Evolutionary conservation across 2,329 filamentous ascomycete species (phyloP), one percentile per base, ranked within the genome.

Genomic region (Periglandula ipomoeae): DNA sequence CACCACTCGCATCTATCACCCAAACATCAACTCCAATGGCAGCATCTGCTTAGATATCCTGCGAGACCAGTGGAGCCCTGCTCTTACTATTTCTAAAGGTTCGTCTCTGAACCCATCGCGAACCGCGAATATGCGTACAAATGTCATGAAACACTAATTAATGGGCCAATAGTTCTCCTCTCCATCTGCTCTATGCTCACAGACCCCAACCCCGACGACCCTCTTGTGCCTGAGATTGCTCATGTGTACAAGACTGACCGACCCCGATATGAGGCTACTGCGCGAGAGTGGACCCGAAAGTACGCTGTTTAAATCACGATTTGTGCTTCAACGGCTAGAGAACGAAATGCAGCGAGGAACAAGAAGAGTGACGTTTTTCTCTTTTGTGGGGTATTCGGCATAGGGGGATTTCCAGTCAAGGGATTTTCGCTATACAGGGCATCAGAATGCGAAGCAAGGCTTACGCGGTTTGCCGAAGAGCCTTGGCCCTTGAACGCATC

Each of bases 151-250:
- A 30, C n/a, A n/a, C 50, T 56, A 47, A 49, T 51, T 37, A 43
- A 24, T 32, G 24, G 44, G 23, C 13, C 44, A 40, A 46, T 38
- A 97, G 93, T 98, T 50, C 80, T 98, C 24, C 82, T 98, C 57
- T 97, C 93, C 51, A 98, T 98, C 78, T 98, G 93, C 80, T 98
- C 93, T 47, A 97, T 98, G 93, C 78, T 98, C 70, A 98, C 93
- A 65, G 93, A 98, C 75, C 93, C 93, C 61, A 98, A 98, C 79
- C 93, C 93, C 56, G 93, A 98, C 70, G 93, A 98, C 71, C 93
- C 93, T 65, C 84, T 98, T 59, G 93, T 98, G 53, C 93, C 93
- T 56, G 93, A 98, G 76, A 98, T 98, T 64, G 93, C 93, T 62
- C 93, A 98, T 67, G 89, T 97, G 67, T 98, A 98, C 87, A 98